Base-by-base conservation (phyloP, 179 eudicot genomes). In the Nepenthes alata region DNA sequence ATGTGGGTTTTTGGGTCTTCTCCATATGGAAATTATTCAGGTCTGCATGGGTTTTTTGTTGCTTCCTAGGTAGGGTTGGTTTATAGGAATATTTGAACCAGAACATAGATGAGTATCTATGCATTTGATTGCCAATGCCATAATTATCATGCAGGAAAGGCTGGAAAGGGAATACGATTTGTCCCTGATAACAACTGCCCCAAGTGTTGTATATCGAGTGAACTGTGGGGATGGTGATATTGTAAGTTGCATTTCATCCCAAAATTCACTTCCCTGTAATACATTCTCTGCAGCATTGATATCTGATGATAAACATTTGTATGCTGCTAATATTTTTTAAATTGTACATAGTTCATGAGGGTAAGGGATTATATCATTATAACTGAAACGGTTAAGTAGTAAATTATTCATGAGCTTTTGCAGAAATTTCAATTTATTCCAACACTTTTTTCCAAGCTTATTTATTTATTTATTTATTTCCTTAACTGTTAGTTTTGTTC, bases 11-110 rank as follows among this genome's bases (percentile, higher is more conserved):
- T 74, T 93, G 73, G 98, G 98, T 56, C 95, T 93, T 60, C 93
- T 93, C 53, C 98, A 93, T 74, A 81, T 93, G 93, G 98, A 93
- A 79, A 93, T 93, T 67, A 85, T 93, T 78, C 98, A 93, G 96
- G 98, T 91, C 35, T 48, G 47, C 35, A 25, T 39, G 15, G n/a
- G 39, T 53, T 38, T 49, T 8, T 35, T 4, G 39, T 57, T 5
- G 59, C 50, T 41, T 61, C 8, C 37, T 10, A 56, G 25, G 36
- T 49, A 47, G 35, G 25, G 25, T 25, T 25, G 25, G 25, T 25
- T 25, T 25, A 25, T 25, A 25, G 25, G 25, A 25, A 25, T 66
- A 36, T 15, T 49, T 49, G 35, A 13, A 52, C 11, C 3, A 13
- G 11, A 50, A 11, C 12, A 50, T 13, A 2, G 16, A n/a, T 11